These are phyloP conservation scores for Starmerella gropengiesseri DNA, from an alignment of 805 yeast genomes.

Conservation along the genomic window DNA sequence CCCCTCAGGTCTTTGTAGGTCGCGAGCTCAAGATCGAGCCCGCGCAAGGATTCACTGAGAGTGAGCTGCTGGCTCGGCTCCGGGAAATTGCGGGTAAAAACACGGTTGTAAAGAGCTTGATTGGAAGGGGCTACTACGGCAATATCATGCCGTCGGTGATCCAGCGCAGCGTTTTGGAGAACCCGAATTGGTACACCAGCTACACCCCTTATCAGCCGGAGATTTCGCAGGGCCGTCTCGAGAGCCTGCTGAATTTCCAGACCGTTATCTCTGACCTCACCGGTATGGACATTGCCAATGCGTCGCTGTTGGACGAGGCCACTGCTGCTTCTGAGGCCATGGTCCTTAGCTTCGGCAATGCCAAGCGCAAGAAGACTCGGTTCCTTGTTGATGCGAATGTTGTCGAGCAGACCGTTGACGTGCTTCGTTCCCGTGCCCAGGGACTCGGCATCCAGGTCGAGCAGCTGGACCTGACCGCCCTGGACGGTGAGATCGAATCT, in stretches of 20 bases:
- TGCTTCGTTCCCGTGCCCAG: constrained; percentile 64
- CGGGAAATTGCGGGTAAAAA: constrained; percentile 63
- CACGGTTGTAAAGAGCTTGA: constrained; percentile 58
- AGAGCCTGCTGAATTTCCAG: constrained; percentile 80
- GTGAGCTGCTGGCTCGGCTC: constrained; percentile 63
- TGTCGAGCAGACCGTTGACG: constrained; percentile 79
- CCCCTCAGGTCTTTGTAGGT: constrained; percentile 58
- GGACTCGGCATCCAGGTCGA: constrained; percentile 56
- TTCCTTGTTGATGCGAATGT: constrained; percentile 66
- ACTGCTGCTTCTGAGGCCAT: constrained; percentile 97
- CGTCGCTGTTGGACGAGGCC: constrained; percentile 90
- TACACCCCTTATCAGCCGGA: constrained; percentile 99
- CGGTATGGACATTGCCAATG: constrained; percentile 89
- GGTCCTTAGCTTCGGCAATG: constrained; percentile 62
- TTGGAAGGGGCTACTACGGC: constrained; percentile 92
- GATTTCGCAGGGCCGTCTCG: constrained; percentile 91
- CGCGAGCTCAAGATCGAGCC: constrained; percentile 63
- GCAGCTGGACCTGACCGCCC: constrained; percentile 33
- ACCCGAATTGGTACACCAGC: constrained; percentile 97
- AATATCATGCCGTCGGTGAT: constrained; percentile 84
- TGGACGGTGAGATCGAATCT: constrained; percentile 31
- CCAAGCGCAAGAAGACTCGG: constrained; percentile 53
- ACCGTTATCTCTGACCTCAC: constrained; percentile 85
- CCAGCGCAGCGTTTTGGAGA: constrained; percentile 81
- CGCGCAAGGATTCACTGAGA: constrained; percentile 63